A percentile compares a stretch with the other conserved stretches of the same genome.
phyloP scores from a whole-genome alignment of 257 asterid genomes.

The Solanum peruvianum region DNA sequence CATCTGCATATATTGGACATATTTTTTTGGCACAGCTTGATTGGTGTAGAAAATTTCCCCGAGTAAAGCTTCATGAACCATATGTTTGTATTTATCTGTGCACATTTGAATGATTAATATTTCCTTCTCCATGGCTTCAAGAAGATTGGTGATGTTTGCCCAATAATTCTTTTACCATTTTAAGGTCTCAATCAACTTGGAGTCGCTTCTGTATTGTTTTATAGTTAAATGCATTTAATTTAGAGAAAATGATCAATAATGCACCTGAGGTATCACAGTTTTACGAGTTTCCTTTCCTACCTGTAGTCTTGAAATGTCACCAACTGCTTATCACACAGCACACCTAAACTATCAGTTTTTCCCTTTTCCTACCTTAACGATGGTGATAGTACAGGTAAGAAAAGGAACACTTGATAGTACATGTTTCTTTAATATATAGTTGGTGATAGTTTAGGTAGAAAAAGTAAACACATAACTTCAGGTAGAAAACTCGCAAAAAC shows the following conservation, averaged over 20 bases:
- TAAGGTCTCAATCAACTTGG: not conserved
- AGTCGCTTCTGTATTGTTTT: not conserved
- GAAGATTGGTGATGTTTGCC: not conserved
- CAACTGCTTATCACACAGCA: not conserved
- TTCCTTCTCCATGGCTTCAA: not conserved
- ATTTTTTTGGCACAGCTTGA: not conserved
- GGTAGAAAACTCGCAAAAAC: not conserved
- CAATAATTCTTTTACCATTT: not conserved
- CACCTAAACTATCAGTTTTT: not conserved
- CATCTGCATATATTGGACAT: not conserved
- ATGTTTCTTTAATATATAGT: not conserved
- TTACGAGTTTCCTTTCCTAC: not conserved
- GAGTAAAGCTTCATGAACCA: not conserved
- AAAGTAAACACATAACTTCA: not conserved
- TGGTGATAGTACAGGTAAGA: not conserved
- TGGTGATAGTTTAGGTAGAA: not conserved
- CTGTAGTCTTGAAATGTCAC: not conserved
- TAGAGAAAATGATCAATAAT: not conserved
- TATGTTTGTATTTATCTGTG: not conserved
- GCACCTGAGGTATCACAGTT: not conserved
- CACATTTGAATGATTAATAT: not conserved
- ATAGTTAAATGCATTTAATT: not conserved
- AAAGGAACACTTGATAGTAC: not conserved
- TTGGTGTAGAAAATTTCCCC: too few relatives aligned
- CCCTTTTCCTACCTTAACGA: not conserved